Conservation (phyloP, 2,329 filamentous ascomycete genomes). For the Penicillium digitatum region DNA sequence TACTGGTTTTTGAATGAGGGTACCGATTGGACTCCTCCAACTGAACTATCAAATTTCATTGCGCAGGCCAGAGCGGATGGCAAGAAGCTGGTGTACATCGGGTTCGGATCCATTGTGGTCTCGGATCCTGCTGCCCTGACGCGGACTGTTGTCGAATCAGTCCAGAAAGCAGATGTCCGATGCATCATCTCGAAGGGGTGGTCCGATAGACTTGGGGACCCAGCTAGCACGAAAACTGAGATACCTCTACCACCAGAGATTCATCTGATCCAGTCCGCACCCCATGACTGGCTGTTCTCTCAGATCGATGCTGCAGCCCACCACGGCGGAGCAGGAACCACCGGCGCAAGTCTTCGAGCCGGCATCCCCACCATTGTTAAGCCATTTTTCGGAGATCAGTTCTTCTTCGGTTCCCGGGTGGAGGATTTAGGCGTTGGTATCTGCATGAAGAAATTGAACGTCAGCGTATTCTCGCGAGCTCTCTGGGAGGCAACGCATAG, state of each 20-base stretch:
- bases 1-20: conserved; percentile 95
- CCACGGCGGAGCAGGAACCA: conserved; percentile 92
- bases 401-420: conserved; percentile 85
- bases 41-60: conserved; percentile 77
- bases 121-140: conserved; percentile 84
- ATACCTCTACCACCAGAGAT: conserved; percentile 75
- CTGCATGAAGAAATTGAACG: conserved; percentile 81
- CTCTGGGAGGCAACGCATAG: conserved; percentile 89
- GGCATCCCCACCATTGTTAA: conserved; percentile 92
- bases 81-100: conserved; percentile 94
- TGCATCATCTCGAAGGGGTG: conserved; percentile 96
- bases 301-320: conserved; percentile 94
- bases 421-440: conserved; percentile 93
- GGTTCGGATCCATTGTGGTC: conserved; percentile 94
- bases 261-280: conserved; percentile 80
- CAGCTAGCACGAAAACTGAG: conserved; percentile 57
- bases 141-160: conserved; percentile 86
- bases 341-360: conserved; percentile 83
- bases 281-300: conserved; percentile 93
- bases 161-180: conserved; percentile 83
- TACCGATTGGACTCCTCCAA: conserved; percentile 65
- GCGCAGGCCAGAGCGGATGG: conserved; percentile 70
- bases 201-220: conserved; percentile 74
- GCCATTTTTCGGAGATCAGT: conserved; percentile 97
- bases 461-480: conserved; percentile 77